A percentile compares a stretch with the other conserved stretches of the same genome.
phyloP scores from a whole-genome alignment of 495 filamentous ascomycete species.

The Xylaria flabelliformis region DNA sequence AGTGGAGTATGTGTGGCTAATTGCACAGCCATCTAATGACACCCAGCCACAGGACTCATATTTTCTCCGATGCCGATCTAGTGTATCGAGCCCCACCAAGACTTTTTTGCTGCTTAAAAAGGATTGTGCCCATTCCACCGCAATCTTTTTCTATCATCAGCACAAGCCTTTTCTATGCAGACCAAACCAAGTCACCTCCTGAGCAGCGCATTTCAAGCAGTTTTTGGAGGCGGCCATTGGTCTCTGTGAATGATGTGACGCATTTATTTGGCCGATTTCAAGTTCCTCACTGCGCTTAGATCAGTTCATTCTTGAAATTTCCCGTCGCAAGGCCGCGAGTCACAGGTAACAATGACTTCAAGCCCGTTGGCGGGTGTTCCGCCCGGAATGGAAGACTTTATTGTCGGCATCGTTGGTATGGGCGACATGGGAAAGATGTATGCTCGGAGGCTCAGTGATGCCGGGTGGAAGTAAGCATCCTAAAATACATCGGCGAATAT shows the following conservation, averaged over 20 bases:
- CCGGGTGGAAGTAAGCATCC: slow-evolving; percentile 88
- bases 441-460: slow-evolving; percentile 79
- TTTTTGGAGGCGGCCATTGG: not conserved
- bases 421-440: slow-evolving; percentile 99
- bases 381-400: slow-evolving; percentile 64
- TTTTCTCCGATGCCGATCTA: slow-evolving; percentile 25
- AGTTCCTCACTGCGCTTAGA: not conserved
- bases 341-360: slow-evolving; percentile 31
- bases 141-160: slow-evolving; percentile 14
- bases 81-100: slow-evolving; percentile 28
- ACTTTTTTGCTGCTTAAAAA: slow-evolving; percentile 29
- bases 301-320: not conserved
- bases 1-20: slow-evolving; percentile 6
- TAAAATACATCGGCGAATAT: slow-evolving; percentile 20
- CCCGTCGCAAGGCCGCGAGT: not conserved
- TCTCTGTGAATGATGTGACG: slow-evolving; percentile 17
- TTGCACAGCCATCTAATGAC: not conserved
- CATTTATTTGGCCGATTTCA: not conserved
- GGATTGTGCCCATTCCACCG: slow-evolving; percentile 15
- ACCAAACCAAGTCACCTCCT: not conserved
- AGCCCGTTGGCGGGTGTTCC: slow-evolving; percentile 29
- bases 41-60: slow-evolving; percentile 28
- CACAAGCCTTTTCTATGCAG: not conserved
- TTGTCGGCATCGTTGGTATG: slow-evolving; percentile 96
- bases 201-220: not conserved